Percentiles rank a stretch among this genome's conserved stretches.
phyloP scores from a whole-genome alignment of 805 yeast species.

The Schizosaccharomyces lindneri region DNA sequence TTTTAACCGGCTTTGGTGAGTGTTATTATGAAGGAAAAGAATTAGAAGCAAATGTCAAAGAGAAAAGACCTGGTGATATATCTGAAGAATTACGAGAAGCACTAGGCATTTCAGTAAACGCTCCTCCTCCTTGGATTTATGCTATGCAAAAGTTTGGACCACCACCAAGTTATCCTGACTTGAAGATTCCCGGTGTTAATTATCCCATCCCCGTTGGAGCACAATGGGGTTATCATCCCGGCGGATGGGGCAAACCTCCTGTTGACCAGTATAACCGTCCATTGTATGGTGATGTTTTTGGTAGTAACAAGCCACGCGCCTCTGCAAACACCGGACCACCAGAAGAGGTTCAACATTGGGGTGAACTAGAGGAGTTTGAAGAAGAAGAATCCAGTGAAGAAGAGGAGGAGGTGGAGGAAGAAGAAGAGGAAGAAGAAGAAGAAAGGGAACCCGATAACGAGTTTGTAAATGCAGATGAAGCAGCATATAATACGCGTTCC shows the following conservation, averaged over 20 bases:
- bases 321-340: constrained; percentile 5
- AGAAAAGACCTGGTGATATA: constrained; percentile 40
- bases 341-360: constrained; percentile 12
- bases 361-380: constrained; percentile 17
- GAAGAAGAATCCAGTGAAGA: constrained; percentile 15
- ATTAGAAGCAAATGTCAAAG: constrained; percentile 18
- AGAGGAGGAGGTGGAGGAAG: constrained; percentile 14
- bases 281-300: constrained; percentile 16
- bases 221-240: constrained; percentile 19
- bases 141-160: constrained; percentile 47
- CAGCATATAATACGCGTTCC: constrained; percentile 11
- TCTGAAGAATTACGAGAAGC: constrained; percentile 42
- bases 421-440: constrained; percentile 16
- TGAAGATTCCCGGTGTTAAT: constrained; percentile 31
- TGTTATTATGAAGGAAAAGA: constrained; percentile 58
- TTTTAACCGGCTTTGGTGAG: constrained; percentile 48
- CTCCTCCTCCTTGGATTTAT: constrained; percentile 58
- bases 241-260: constrained; percentile 19
- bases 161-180: constrained; percentile 57
- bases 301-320: constrained; percentile 5
- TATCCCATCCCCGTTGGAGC: constrained; percentile 18
- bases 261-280: constrained; percentile 15
- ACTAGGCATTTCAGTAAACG: constrained; percentile 33
- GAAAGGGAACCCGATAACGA: constrained; percentile 12
- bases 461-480: neutral